A percentile compares a stretch with the other conserved stretches of the same genome.
These are phyloP conservation scores for Plasmodium sp. DNA, from an alignment of 169 alveolate species.

Conservation along the genomic window DNA sequence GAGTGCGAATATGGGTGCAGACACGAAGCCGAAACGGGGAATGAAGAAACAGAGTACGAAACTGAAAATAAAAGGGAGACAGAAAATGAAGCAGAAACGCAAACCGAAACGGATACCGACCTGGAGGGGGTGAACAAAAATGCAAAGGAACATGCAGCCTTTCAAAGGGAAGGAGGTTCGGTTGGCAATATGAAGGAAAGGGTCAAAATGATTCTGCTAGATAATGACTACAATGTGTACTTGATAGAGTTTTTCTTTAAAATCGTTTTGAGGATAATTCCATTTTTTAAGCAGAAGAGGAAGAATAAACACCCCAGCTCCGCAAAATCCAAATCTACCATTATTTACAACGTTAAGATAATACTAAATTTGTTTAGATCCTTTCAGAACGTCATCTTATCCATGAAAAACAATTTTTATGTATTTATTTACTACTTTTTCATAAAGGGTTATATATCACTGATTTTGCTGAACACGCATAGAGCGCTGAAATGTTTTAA, in stretches of 20 bases:
- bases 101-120: conserved; percentile 25
- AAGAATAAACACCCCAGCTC: background rate
- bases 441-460: conserved; percentile 64
- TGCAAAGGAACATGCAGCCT: conserved; percentile 9
- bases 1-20: background rate
- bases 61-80: conserved; percentile 19
- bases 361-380: conserved; percentile 42
- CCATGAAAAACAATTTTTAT: conserved; percentile 59
- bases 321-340: conserved; percentile 12
- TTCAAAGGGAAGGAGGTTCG: background rate
- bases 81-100: conserved; percentile 27
- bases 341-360: conserved; percentile 46
- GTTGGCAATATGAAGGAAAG: background rate
- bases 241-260: conserved; percentile 57
- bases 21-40: background rate
- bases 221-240: conserved; percentile 51
- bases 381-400: conserved; percentile 52
- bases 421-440: conserved; percentile 54
- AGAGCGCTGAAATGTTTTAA: conserved; percentile 51
- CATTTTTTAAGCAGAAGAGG: conserved; percentile 33
- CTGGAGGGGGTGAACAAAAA: background rate
- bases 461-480: conserved; percentile 25
- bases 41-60: conserved; percentile 36
- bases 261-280: conserved; percentile 62
- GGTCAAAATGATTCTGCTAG: conserved; percentile 41